Evolutionary conservation across 2,329 filamentous ascomycete genomes (phyloP), one percentile per base, ranked within the genome.

Genomic region (Aspergillus aculeatinus): DNA sequence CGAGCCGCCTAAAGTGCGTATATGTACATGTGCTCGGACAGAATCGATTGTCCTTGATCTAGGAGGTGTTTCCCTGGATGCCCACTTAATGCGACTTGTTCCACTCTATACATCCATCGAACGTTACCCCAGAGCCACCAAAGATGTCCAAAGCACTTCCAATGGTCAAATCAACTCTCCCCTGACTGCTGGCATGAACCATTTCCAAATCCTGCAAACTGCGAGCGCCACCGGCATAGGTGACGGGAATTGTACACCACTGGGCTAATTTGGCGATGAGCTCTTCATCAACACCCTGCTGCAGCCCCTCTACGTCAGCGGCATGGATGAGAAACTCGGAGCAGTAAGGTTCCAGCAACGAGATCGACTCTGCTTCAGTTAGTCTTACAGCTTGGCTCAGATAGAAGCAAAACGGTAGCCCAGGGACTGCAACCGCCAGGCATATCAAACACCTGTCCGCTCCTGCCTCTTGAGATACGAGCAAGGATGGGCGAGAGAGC

Each of bases 291-390:
- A 99, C 90, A 51, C 95, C 95, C 70, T 87, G 85, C 75, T 98
- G 95, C 48, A 98, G 82, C 12, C 95, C 95, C 78, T 99, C 95
- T 64, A 96, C 95, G 76, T 99, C 95, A 48, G 95, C 95, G 16
- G 95, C 95, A 74, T 99, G 95, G 72, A 99, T 95, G 57, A 99
- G 85, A 72, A 99, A 98, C 76, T 99, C 95, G 63, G 90, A 92
- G 80, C 95, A 98, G 77, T 95, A 95, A 5, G 92, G 92, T 71
- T 96, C 91, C 25, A 98, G 84, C 47, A 85, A 80, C 59, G 83
- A 82, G 70, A 98, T 96, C 5, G 90, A 90, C 65, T 90, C 94
- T 96, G 70, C 21, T 5, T 55, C 39, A 6, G 55, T 70, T 19
- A 70, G 55, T 51, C 35, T 55, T 16, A 33, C 25, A 16, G 4